Percentiles rank a stretch among this genome's conserved stretches.
Evolutionary conservation across 1,284 basidiomycete species (phyloP).

Genomic region (Singerocomus inundabilis): DNA sequence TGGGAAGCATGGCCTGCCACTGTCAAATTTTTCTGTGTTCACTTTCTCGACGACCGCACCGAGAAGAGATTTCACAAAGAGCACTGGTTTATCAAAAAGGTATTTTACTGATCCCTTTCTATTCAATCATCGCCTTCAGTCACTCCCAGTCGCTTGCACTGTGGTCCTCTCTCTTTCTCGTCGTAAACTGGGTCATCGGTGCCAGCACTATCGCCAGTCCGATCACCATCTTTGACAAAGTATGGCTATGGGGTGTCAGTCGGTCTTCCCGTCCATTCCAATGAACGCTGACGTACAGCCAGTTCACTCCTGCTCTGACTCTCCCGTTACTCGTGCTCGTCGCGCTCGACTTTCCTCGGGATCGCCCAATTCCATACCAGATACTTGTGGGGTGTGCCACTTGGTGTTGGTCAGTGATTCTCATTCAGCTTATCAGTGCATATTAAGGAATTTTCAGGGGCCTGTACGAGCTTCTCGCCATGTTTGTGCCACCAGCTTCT

Average conservation of each 20-base stretch:
- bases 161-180: constrained; percentile 64
- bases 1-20: constrained; percentile 43
- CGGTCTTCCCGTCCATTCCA: constrained; percentile 19
- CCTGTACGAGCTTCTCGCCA: constrained; percentile 53
- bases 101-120: constrained; percentile 11
- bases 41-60: constrained; percentile 56
- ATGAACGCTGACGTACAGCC: constrained; percentile 37
- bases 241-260: constrained; percentile 62
- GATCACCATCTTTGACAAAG: constrained; percentile 48
- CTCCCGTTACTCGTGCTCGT: constrained; percentile 52
- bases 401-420: constrained; percentile 53
- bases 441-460: constrained; percentile 35
- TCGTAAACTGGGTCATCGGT: constrained; percentile 70
- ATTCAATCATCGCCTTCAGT: background rate
- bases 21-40: constrained; percentile 52
- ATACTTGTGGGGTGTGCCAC: constrained; percentile 48
- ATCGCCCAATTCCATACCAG: constrained; percentile 61
- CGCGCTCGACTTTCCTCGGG: constrained; percentile 67
- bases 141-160: constrained; percentile 49
- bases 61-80: constrained; percentile 58
- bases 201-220: constrained; percentile 51
- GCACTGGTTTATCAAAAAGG: constrained; percentile 52
- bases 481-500: constrained; percentile 40
- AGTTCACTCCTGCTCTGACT: constrained; percentile 42
- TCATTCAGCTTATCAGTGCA: constrained; percentile 5